A percentile compares a stretch with the other conserved stretches of the same genome.
Conservation (phyloP, 2,329 filamentous ascomycete genomes). For the Rhexocercosporidium sp. region DNA sequence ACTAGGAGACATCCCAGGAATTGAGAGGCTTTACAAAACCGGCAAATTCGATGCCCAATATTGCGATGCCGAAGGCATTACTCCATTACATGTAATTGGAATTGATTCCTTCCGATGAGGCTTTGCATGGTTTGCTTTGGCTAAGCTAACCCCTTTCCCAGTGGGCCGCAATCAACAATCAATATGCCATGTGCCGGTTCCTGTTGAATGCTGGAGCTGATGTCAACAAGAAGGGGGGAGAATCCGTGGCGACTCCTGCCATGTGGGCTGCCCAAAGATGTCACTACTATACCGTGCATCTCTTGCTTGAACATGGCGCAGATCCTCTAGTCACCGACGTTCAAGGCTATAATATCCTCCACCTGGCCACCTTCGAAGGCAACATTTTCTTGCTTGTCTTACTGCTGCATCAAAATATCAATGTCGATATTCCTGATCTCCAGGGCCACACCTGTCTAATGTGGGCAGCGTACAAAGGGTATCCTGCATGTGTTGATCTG, state of each 20-base stretch:
- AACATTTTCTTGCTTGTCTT: conserved; percentile 90
- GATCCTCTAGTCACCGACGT: conserved; percentile 91
- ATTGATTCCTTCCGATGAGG: background rate
- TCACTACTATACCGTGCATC: conserved; percentile 94
- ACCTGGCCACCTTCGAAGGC: conserved; percentile 96
- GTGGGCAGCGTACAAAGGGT: conserved; percentile 99
- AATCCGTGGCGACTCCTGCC: conserved; percentile 89
- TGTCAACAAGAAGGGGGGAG: conserved; percentile 93
- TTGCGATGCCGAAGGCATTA: conserved; percentile 90
- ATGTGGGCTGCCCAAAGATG: conserved; percentile 98
- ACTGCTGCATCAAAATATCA: conserved; percentile 92
- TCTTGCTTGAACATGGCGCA: conserved; percentile 88
- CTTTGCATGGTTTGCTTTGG: background rate
- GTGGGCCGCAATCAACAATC: conserved; percentile 99
- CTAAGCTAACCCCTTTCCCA: conserved; percentile 49
- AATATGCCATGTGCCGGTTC: conserved; percentile 96
- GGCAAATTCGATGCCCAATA: conserved; percentile 83
- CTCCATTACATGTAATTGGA: conserved; percentile 81
- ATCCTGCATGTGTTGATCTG: conserved; percentile 87
- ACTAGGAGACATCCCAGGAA: conserved; percentile 81
- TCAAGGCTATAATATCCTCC: conserved; percentile 97
- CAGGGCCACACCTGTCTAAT: conserved; percentile 94
- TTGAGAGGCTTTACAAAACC: conserved; percentile 88
- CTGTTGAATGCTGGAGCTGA: conserved; percentile 79
- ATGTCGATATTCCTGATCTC: conserved; percentile 86